A percentile compares a stretch with the other conserved stretches of the same genome.
Conservation (phyloP, 2,329 filamentous ascomycete genomes). For the Tolypocladium album region DNA sequence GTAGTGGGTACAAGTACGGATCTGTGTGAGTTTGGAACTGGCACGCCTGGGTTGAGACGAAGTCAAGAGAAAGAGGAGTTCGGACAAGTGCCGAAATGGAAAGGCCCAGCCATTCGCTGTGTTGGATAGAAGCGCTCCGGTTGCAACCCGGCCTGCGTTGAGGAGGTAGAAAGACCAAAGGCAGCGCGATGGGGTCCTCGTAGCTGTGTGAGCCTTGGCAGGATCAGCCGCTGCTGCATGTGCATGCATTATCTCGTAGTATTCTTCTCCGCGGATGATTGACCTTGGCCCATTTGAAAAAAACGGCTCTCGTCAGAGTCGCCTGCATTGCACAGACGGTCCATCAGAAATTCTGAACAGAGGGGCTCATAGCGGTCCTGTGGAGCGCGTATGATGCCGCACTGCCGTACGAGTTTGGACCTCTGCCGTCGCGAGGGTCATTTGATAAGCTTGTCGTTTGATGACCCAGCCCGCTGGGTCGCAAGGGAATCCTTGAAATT, state of each 20-base stretch:
- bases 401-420: too few species aligned
- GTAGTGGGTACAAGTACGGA: neutral
- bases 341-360: neutral
- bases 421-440: neutral
- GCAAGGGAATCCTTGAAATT: neutral
- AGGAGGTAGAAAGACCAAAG: neutral
- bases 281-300: neutral
- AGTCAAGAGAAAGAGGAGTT: neutral
- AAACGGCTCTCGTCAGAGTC: neutral
- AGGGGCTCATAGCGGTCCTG: neutral
- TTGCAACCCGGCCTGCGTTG: neutral
- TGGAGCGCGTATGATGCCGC: neutral
- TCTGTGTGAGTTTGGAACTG: neutral
- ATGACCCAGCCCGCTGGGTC: neutral
- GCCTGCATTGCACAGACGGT: neutral
- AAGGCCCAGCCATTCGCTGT: neutral
- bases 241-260: neutral
- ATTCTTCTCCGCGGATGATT: neutral
- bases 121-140: neutral
- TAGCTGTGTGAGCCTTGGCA: neutral
- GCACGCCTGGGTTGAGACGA: neutral
- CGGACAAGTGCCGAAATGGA: neutral
- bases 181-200: neutral
- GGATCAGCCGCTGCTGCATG: neutral
- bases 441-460: too few species aligned